Conservation (phyloP, 1,284 basidiomycete species). For the Trametes hirsuta region DNA sequence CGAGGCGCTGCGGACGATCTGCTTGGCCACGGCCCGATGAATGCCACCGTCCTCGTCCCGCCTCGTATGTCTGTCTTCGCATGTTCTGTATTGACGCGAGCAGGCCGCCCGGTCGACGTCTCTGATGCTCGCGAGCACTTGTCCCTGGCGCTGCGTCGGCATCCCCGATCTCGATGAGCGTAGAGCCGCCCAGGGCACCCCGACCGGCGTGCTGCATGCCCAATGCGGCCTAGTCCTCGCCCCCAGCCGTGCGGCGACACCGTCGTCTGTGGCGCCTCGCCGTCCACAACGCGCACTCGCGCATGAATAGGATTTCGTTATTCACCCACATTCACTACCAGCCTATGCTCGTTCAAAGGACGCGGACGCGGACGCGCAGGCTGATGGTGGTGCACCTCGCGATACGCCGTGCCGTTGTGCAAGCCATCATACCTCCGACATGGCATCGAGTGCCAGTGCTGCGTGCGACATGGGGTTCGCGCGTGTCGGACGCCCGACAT, state of each 20-base stretch:
- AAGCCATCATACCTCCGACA: slow-evolving; percentile 1
- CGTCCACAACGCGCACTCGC: not conserved
- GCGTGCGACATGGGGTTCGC: not conserved
- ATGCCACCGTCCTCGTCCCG: not conserved
- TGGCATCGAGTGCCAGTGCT: not conserved
- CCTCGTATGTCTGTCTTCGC: not conserved
- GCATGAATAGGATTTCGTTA: not conserved
- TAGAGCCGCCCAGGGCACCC: slow-evolving; percentile 15
- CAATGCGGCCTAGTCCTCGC: slow-evolving; percentile 2
- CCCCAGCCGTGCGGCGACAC: not conserved
- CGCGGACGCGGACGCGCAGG: slow-evolving; percentile 3
- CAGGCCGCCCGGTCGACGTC: slow-evolving; percentile 7
- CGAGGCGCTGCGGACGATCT: not conserved
- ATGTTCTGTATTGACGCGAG: slow-evolving; percentile 11
- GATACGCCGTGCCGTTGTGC: slow-evolving; percentile 3
- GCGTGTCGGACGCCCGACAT: not conserved
- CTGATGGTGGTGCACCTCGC: not conserved
- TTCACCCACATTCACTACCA: not conserved
- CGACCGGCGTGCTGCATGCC: slow-evolving; percentile 7
- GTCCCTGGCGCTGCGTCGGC: slow-evolving; percentile 9
- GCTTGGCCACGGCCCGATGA: not conserved
- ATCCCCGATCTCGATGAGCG: slow-evolving; percentile 11
- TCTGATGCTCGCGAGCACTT: slow-evolving; percentile 11
- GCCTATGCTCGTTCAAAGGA: not conserved
- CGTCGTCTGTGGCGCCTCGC: slow-evolving; percentile 6